Conservation (phyloP, 345 rosid species). For the Moricandia moricandioides region DNA sequence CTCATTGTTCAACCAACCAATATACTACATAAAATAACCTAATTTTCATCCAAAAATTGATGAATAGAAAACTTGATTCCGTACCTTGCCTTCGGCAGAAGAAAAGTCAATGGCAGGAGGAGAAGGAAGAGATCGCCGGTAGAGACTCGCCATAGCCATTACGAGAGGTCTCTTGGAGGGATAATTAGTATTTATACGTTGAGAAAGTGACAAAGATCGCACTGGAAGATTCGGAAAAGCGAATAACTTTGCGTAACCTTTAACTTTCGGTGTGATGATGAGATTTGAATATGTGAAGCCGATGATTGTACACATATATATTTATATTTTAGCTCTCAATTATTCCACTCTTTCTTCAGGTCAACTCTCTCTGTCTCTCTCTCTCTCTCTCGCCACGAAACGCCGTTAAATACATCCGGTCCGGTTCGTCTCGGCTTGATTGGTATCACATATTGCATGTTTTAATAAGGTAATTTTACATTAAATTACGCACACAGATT, state of each 20-base stretch:
- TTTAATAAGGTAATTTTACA: background rate
- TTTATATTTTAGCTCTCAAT: background rate
- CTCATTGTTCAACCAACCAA: background rate
- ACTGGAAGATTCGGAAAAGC: conserved; percentile 6
- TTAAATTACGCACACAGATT: too few relatives aligned
- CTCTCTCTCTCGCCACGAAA: conserved; percentile 1
- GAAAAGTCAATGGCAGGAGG: conserved; percentile 90
- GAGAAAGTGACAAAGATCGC: background rate
- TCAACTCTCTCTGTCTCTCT: conserved; percentile 9
- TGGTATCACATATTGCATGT: conserved; percentile 2
- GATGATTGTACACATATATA: background rate
- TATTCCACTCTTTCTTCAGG: conserved; percentile 11
- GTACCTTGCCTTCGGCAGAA: conserved; percentile 73
- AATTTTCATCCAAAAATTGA: background rate
- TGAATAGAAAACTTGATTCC: background rate
- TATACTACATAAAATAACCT: background rate
- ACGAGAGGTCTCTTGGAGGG: background rate
- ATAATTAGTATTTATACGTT: background rate
- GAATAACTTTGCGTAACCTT: background rate
- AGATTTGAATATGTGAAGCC: background rate
- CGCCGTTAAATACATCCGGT: conserved; percentile 10
- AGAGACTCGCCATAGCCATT: conserved; percentile 72
- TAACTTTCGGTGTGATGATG: background rate
- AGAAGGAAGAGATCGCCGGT: conserved; percentile 63
- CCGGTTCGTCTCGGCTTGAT: background rate